A percentile compares a stretch with the other conserved stretches of the same genome.
These are phyloP conservation scores for Collybiopsis confluens DNA, from an alignment of 768 basidiomycete species.

Conservation along the genomic window DNA sequence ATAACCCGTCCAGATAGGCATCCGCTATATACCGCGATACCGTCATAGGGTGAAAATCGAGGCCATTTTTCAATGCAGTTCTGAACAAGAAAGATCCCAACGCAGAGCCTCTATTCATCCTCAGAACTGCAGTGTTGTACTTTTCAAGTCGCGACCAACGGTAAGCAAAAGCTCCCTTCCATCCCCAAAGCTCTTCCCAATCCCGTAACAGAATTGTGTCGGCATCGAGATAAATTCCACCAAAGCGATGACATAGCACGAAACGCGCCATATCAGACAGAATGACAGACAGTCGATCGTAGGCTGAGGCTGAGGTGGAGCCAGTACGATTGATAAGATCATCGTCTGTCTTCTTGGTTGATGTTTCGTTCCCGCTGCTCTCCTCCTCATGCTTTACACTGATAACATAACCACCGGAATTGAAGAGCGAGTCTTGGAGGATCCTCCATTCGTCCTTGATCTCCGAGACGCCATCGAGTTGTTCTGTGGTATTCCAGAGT, in stretches of 20 bases:
- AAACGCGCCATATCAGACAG: slow-evolving; percentile 97
- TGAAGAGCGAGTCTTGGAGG: slow-evolving; percentile 74
- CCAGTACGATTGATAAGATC: slow-evolving; percentile 73
- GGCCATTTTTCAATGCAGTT: slow-evolving; percentile 83
- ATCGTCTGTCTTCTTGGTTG: slow-evolving; percentile 45
- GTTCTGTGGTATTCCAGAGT: slow-evolving; percentile 96
- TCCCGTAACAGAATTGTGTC: slow-evolving; percentile 89
- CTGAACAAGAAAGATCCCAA: slow-evolving; percentile 88
- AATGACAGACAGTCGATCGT: slow-evolving; percentile 89
- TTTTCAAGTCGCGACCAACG: slow-evolving; percentile 89
- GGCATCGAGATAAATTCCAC: slow-evolving; percentile 92
- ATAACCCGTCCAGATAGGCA: slow-evolving; percentile 68
- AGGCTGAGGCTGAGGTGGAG: slow-evolving; percentile 81
- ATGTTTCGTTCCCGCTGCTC: slow-evolving; percentile 32
- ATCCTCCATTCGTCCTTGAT: slow-evolving; percentile 84
- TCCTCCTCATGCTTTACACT: slow-evolving; percentile 40
- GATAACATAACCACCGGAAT: slow-evolving; percentile 79
- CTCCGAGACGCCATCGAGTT: slow-evolving; percentile 83
- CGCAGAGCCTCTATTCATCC: slow-evolving; percentile 85
- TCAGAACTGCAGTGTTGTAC: slow-evolving; percentile 91
- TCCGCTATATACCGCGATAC: slow-evolving; percentile 83
- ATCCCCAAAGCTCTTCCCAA: slow-evolving; percentile 97
- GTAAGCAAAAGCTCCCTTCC: slow-evolving; percentile 92
- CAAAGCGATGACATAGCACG: slow-evolving; percentile 88
- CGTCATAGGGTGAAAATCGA: slow-evolving; percentile 96